These are phyloP conservation scores for Tetrapisispora iriomotensis DNA, from an alignment of 805 yeast genomes.

Conservation along the genomic window DNA sequence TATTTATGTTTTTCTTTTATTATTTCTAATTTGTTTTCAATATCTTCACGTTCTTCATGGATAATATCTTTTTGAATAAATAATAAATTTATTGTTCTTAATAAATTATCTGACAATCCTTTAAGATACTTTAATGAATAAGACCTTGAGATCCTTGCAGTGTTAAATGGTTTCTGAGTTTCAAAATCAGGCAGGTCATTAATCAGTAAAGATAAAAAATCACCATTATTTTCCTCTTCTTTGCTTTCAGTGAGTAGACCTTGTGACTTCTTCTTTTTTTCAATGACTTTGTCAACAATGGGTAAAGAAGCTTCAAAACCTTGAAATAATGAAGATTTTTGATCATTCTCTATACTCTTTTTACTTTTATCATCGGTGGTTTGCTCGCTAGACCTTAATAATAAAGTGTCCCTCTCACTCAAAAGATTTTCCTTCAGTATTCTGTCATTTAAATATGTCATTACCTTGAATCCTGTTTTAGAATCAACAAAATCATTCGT, in stretches of 20 bases:
- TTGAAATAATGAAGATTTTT: slow-evolving; percentile 48
- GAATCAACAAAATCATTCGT: slow-evolving; percentile 29
- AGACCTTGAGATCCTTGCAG: slow-evolving; percentile 34
- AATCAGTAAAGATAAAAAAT: slow-evolving; percentile 9
- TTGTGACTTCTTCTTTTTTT: slow-evolving; percentile 5
- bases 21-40: slow-evolving; percentile 47
- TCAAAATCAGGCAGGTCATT: slow-evolving; percentile 1
- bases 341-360: slow-evolving; percentile 9
- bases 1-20: slow-evolving; percentile 41
- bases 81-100: slow-evolving; percentile 41
- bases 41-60: slow-evolving; percentile 52
- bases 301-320: slow-evolving; percentile 58
- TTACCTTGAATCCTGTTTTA: slow-evolving; percentile 38
- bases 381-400: not conserved
- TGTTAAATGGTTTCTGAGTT: slow-evolving; percentile 18
- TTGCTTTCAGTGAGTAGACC: not conserved
- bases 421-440: slow-evolving; percentile 46
- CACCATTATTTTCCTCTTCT: slow-evolving; percentile 6
- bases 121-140: slow-evolving; percentile 34
- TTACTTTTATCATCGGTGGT: not conserved
- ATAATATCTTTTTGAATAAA: slow-evolving; percentile 58
- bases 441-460: slow-evolving; percentile 52
- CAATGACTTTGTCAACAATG: slow-evolving; percentile 37
- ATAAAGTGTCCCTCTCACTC: not conserved
- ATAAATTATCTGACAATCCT: slow-evolving; percentile 32